phyloP scores from a whole-genome alignment of 2,329 filamentous ascomycete genomes.

The Diaporthe ilicicola region DNA sequence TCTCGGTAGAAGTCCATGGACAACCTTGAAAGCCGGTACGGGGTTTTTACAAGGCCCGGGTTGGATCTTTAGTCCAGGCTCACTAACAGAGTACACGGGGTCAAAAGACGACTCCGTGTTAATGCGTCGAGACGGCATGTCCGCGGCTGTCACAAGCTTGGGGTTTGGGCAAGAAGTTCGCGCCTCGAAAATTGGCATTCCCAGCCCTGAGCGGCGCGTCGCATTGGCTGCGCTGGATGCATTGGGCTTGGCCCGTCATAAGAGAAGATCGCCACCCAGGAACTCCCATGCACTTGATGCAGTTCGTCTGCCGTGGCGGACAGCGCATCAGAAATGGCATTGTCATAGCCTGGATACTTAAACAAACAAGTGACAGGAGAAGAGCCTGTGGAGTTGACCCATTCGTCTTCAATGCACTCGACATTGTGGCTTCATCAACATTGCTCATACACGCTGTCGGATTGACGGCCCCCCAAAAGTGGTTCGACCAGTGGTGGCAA shows the following conservation, averaged over 20 bases:
- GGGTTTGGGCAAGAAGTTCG: background rate
- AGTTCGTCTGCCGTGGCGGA: background rate
- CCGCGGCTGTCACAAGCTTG: constrained; percentile 6
- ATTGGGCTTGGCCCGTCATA: constrained; percentile 19
- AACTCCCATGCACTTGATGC: constrained; percentile 15
- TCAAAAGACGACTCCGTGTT: background rate
- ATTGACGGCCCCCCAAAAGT: constrained; percentile 26
- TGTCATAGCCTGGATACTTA: background rate
- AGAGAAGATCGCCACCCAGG: background rate
- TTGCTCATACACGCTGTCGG: constrained; percentile 2
- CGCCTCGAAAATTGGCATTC: constrained; percentile 8
- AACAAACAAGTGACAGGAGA: background rate
- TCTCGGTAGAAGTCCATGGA: background rate
- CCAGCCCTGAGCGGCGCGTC: constrained; percentile 1
- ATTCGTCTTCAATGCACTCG: constrained; percentile 9
- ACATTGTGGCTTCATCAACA: constrained; percentile 19
- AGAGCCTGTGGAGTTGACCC: background rate
- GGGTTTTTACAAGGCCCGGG: background rate
- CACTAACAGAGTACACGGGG: constrained; percentile 3
- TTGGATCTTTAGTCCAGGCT: background rate
- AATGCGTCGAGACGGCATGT: background rate
- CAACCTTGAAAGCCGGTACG: background rate
- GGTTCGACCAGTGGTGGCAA: constrained; percentile 34
- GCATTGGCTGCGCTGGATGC: constrained; percentile 11
- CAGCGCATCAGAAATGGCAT: constrained; percentile 18